A percentile compares a stretch with the other conserved stretches of the same genome.
phyloP scores from a whole-genome alignment of 2,329 filamentous ascomycete genomes.

The Phoma sp. region DNA sequence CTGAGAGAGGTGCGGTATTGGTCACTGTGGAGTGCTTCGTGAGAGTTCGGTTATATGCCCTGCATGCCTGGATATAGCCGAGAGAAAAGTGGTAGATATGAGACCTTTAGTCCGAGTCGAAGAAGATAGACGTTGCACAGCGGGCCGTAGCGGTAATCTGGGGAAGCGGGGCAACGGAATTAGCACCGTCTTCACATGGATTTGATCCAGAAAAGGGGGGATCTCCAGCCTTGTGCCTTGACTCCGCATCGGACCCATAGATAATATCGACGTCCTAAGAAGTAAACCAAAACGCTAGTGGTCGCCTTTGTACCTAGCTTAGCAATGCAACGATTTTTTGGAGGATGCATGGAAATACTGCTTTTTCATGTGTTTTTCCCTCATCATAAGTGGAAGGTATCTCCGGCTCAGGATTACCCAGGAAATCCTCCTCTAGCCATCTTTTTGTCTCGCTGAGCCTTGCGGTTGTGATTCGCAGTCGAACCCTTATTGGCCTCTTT shows the following conservation, averaged over 20 bases:
- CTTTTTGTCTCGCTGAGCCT: slow-evolving; percentile 70
- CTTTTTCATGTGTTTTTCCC: too few species aligned
- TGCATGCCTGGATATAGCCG: neutral
- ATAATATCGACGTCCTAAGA: too few species aligned
- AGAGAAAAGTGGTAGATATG: neutral
- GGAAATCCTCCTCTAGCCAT: slow-evolving; percentile 63
- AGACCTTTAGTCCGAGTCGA: neutral
- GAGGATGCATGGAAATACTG: too few species aligned
- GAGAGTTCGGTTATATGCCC: neutral
- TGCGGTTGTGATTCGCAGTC: slow-evolving; percentile 83
- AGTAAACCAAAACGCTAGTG: too few species aligned
- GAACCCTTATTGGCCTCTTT: slow-evolving; percentile 86
- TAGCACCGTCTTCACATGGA: neutral
- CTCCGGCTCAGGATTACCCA: slow-evolving; percentile 32
- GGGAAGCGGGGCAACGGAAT: slow-evolving; percentile 4
- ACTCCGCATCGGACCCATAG: too few species aligned
- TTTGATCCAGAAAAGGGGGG: too few species aligned
- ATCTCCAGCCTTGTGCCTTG: too few species aligned
- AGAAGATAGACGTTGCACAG: neutral
- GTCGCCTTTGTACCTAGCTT: too few species aligned
- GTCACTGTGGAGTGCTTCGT: neutral
- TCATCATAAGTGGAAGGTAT: too few species aligned
- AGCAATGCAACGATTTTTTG: too few species aligned
- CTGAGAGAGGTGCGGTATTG: neutral
- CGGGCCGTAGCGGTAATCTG: neutral